Percentiles rank a stretch among this genome's conserved stretches.
Conservation (phyloP, 192 early-diverging fungal genomes). For the Coemansia sp. region DNA sequence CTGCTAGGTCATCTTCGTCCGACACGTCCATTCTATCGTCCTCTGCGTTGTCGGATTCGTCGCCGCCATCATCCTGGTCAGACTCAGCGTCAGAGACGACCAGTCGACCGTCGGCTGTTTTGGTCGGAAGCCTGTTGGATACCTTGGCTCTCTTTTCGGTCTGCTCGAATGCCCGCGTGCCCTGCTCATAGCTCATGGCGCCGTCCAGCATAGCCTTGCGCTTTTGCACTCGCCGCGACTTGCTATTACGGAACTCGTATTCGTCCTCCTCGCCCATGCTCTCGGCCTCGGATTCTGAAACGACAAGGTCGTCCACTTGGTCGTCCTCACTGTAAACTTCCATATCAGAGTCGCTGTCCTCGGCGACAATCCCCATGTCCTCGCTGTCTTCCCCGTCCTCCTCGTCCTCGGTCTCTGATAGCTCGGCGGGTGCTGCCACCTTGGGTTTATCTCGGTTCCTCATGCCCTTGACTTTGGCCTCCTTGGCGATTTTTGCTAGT, state of each 20-base stretch:
- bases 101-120: conserved; percentile 57
- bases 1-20: conserved; percentile 31
- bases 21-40: conserved; percentile 20
- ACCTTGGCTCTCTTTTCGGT: conserved; percentile 43
- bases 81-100: conserved; percentile 33
- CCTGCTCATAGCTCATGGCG: conserved; percentile 49
- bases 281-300: conserved; percentile 16
- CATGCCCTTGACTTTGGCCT: conserved; percentile 30
- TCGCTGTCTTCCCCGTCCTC: conserved; percentile 7
- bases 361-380: conserved; percentile 9
- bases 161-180: conserved; percentile 33
- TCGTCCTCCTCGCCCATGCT: conserved; percentile 14
- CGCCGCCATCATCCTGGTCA: conserved; percentile 36
- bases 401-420: conserved; percentile 31
- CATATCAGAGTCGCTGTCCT: conserved; percentile 31
- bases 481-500: conserved; percentile 32
- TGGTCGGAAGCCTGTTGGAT: conserved; percentile 59
- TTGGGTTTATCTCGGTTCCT: conserved; percentile 8
- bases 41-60: conserved; percentile 30
- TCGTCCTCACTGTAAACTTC: conserved; percentile 32
- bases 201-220: conserved; percentile 48
- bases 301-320: conserved; percentile 11
- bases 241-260: conserved; percentile 40
- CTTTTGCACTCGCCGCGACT: conserved; percentile 39
- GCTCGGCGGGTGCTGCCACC: conserved; percentile 11